phyloP scores from a whole-genome alignment of 768 basidiomycete species.

The Heimioporus sp. region DNA sequence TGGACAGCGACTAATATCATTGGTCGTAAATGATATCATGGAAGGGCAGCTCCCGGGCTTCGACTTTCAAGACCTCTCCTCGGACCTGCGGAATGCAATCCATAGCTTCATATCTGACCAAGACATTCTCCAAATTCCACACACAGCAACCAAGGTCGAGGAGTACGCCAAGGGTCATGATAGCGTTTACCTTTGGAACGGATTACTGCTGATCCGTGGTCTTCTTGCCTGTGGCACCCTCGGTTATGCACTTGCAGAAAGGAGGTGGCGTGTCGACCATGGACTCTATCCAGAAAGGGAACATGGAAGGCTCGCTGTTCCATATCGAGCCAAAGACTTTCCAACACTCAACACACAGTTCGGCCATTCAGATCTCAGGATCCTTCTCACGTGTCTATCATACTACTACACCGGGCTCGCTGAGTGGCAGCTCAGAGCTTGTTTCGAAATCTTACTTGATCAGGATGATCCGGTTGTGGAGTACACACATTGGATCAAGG shows the following conservation, averaged over 20 bases:
- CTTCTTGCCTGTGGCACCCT: slow-evolving; percentile 28
- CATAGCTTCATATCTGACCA: slow-evolving; percentile 12
- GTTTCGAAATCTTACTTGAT: not conserved
- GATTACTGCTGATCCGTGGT: slow-evolving; percentile 30
- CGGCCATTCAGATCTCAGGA: slow-evolving; percentile 35
- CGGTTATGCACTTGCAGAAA: slow-evolving; percentile 21
- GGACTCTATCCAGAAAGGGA: slow-evolving; percentile 8
- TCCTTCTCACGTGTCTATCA: slow-evolving; percentile 31
- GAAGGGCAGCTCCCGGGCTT: slow-evolving; percentile 7
- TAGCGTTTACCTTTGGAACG: not conserved
- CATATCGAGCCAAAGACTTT: slow-evolving; percentile 35
- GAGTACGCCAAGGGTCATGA: not conserved
- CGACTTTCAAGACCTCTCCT: slow-evolving; percentile 3
- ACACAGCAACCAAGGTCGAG: slow-evolving; percentile 2
- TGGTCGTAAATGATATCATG: slow-evolving; percentile 8
- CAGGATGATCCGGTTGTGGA: not conserved
- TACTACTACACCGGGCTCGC: not conserved
- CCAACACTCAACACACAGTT: slow-evolving; percentile 32
- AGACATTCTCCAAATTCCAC: not conserved
- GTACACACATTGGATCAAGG: not conserved
- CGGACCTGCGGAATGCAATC: not conserved
- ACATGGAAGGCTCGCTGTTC: slow-evolving; percentile 29
- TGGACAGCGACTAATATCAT: slow-evolving; percentile 1
- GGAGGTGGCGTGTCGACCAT: slow-evolving; percentile 35
- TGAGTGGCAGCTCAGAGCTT: not conserved